Conservation (phyloP, 345 rosid genomes). For the Gossypium australe region DNA sequence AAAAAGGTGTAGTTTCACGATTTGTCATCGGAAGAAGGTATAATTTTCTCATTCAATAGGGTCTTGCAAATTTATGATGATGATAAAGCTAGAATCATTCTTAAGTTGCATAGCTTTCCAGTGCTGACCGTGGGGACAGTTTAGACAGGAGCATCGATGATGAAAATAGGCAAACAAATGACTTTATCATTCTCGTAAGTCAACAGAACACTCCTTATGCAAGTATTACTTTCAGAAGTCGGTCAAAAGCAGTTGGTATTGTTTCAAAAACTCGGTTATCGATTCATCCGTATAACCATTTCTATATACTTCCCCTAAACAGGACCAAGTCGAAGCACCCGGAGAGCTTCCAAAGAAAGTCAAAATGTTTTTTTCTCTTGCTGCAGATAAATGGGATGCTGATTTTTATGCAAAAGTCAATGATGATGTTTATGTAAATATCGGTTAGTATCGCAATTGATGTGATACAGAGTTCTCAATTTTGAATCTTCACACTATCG, state of each 20-base stretch:
- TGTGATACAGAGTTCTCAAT: no score
- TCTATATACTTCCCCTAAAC: constrained; percentile 8
- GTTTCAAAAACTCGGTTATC: neutral
- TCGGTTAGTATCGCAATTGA: constrained; percentile 40
- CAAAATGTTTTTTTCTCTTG: constrained; percentile 51
- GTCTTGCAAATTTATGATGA: constrained; percentile 2
- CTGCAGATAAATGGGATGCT: constrained; percentile 75
- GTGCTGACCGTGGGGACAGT: constrained; percentile 65
- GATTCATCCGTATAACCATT: constrained; percentile 13
- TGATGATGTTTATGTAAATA: constrained; percentile 66
- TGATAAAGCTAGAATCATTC: constrained; percentile 6
- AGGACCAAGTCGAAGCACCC: constrained; percentile 67
- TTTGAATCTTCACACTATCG: neutral
- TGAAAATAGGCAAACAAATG: constrained; percentile 60
- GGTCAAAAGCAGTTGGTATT: constrained; percentile 5
- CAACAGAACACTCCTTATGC: constrained; percentile 3
- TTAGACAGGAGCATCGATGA: constrained; percentile 52
- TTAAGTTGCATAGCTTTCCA: constrained; percentile 28
- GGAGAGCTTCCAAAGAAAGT: constrained; percentile 55
- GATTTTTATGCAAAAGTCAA: constrained; percentile 80
- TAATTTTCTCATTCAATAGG: neutral
- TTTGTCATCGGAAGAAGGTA: constrained; percentile 96
- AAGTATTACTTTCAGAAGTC: neutral
- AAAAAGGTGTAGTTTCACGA: constrained; percentile 68
- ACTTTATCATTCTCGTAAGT: constrained; percentile 70